A percentile compares a stretch with the other conserved stretches of the same genome.
phyloP scores from a whole-genome alignment of 2,329 filamentous ascomycete species.

The Juglanconis juglandina region DNA sequence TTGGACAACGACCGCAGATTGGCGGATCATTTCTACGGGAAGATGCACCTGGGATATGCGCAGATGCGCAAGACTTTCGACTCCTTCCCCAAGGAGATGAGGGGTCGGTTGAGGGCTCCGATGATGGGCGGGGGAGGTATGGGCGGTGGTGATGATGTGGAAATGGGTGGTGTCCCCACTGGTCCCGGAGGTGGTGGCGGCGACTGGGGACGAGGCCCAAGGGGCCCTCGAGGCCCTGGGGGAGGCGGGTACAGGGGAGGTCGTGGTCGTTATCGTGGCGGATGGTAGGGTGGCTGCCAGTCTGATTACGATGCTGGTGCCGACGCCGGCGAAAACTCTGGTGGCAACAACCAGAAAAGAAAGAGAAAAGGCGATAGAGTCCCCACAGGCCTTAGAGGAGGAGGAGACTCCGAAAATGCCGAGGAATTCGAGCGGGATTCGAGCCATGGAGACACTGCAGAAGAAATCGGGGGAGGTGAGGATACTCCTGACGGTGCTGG shows the following conservation, averaged over 20 bases:
- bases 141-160: slow-evolving; percentile 38
- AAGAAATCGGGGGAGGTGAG: too few relatives aligned
- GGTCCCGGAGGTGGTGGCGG: slow-evolving; percentile 41
- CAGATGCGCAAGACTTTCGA: slow-evolving; percentile 96
- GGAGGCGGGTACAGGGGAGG: slow-evolving; percentile 39
- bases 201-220: slow-evolving; percentile 40
- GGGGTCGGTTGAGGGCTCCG: slow-evolving; percentile 62
- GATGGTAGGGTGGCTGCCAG: slow-evolving; percentile 35
- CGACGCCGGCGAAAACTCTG: too few relatives aligned
- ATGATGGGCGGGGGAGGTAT: slow-evolving; percentile 47
- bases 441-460: too few relatives aligned
- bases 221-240: slow-evolving; percentile 50
- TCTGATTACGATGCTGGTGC: too few relatives aligned
- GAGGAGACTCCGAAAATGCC: too few relatives aligned
- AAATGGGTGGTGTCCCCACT: slow-evolving; percentile 44
- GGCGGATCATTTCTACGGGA: slow-evolving; percentile 97
- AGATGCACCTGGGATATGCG: slow-evolving; percentile 98
- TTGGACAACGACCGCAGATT: slow-evolving; percentile 91
- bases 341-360: too few relatives aligned
- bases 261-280: slow-evolving; percentile 43
- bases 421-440: too few relatives aligned
- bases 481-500: too few relatives aligned
- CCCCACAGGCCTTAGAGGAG: too few relatives aligned
- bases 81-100: slow-evolving; percentile 80
- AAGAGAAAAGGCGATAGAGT: too few relatives aligned